A percentile compares a stretch with the other conserved stretches of the same genome.
Evolutionary conservation across 164 flowering plant species (phyloP).

Genomic region (Vitis cinerea): DNA sequence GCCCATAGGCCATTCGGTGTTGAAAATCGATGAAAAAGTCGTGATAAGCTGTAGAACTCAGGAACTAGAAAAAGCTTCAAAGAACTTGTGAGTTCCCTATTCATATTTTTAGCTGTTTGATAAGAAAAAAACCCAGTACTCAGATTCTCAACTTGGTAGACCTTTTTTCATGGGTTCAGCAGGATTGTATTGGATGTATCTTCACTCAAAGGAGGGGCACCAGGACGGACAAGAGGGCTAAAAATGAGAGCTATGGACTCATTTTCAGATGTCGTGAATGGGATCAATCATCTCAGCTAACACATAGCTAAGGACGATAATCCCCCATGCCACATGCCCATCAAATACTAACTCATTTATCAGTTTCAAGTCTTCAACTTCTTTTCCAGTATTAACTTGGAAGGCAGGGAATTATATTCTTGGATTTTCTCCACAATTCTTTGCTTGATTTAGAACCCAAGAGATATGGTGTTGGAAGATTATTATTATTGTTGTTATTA

Average conservation of each 20-base stretch:
- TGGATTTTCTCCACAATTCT: conserved; percentile 10
- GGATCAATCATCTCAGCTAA: conserved; percentile 23
- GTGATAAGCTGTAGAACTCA: conserved; percentile 35
- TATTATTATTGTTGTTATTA: too few relatives aligned
- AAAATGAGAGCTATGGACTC: conserved; percentile 41
- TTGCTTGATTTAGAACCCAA: conserved; percentile 11
- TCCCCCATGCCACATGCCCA: too few relatives aligned
- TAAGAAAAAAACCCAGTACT: background rate
- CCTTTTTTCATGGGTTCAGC: conserved; percentile 11
- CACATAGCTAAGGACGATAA: background rate
- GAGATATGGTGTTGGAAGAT: too few relatives aligned
- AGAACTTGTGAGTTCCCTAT: conserved; percentile 38
- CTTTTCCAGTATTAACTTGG: background rate
- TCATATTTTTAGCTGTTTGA: background rate
- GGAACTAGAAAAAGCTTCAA: conserved; percentile 37
- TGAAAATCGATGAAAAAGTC: conserved; percentile 44
- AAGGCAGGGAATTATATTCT: background rate
- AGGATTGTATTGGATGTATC: conserved; percentile 77
- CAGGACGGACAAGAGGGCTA: conserved; percentile 85
- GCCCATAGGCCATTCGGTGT: conserved; percentile 34
- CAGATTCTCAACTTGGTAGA: background rate
- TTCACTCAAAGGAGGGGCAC: conserved; percentile 85
- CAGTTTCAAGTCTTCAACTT: conserved; percentile 4
- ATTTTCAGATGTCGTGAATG: conserved; percentile 34
- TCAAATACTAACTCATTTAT: background rate